Conservation (phyloP, 1,139 yeast genomes). For the Blastobotrys capitulatus region DNA sequence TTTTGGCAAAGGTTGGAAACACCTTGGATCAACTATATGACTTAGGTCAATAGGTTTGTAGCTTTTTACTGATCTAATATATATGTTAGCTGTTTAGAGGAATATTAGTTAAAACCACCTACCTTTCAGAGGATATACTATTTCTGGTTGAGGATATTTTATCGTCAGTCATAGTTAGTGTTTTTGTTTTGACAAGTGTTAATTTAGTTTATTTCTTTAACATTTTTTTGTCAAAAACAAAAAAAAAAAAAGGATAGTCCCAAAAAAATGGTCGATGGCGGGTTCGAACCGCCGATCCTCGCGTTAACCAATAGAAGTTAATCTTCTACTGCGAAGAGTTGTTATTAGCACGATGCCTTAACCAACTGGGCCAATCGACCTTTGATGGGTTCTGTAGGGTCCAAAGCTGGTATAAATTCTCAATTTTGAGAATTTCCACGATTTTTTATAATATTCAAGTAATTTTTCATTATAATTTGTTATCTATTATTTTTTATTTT, state of each 20-base stretch:
- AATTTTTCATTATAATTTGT: no score
- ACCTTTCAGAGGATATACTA: conserved; percentile 1
- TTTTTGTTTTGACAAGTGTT: neutral
- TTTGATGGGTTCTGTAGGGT: no score
- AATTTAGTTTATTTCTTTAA: neutral
- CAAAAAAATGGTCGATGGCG: conserved; percentile 12
- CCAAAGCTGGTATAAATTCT: no score
- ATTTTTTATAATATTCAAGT: no score
- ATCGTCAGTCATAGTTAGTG: neutral
- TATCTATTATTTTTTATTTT: no score
- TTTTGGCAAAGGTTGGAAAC: conserved; percentile 22
- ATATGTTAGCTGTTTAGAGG: no score
- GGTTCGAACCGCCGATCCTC: conserved; percentile 14
- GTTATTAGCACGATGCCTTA: conserved; percentile 14
- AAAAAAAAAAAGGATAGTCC: neutral
- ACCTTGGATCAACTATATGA: conserved; percentile 20
- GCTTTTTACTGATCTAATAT: neutral
- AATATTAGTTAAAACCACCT: neutral
- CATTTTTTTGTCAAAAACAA: neutral
- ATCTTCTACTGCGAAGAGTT: conserved; percentile 7
- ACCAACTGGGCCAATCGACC: conserved; percentile 15
- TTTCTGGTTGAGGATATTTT: neutral
- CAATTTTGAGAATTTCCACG: no score
- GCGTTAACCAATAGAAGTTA: conserved; percentile 10
- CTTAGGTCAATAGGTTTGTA: conserved; percentile 10